Conservation (phyloP, 2,329 filamentous ascomycete species). For the Myrmaecium sp. region DNA sequence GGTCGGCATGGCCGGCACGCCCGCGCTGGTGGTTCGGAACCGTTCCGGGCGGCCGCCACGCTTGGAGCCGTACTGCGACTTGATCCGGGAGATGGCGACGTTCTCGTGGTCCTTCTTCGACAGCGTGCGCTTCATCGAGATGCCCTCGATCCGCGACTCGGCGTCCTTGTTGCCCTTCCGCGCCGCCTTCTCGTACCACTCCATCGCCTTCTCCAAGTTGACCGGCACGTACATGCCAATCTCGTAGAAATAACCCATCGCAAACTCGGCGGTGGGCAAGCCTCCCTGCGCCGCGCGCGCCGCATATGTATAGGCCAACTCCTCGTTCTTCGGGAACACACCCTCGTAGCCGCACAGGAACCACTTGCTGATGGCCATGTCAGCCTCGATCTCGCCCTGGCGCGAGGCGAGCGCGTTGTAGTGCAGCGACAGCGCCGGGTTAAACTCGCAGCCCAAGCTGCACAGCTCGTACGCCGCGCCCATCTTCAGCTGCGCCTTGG, state of each 20-base stretch:
- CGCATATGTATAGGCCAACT: slow-evolving; percentile 80
- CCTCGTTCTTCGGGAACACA: slow-evolving; percentile 88
- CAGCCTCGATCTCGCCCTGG: slow-evolving; percentile 84
- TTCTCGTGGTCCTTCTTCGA: slow-evolving; percentile 88
- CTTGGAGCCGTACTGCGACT: slow-evolving; percentile 35
- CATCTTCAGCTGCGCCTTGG: slow-evolving; percentile 95
- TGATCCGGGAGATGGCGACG: slow-evolving; percentile 76
- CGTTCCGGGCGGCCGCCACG: slow-evolving; percentile 29
- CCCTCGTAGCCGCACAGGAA: slow-evolving; percentile 91
- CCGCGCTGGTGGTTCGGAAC: slow-evolving; percentile 21
- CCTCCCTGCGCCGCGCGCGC: slow-evolving; percentile 68
- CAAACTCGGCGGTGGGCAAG: slow-evolving; percentile 83
- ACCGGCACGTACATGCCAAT: slow-evolving; percentile 86
- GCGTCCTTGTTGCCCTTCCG: slow-evolving; percentile 89
- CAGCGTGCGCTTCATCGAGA: slow-evolving; percentile 66
- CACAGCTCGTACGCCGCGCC: slow-evolving; percentile 89
- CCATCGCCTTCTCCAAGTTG: slow-evolving; percentile 63
- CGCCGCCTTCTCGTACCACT: slow-evolving; percentile 82
- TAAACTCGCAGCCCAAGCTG: slow-evolving; percentile 85
- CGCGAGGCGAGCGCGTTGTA: slow-evolving; percentile 88
- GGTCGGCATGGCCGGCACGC: slow-evolving; percentile 20
- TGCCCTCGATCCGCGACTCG: slow-evolving; percentile 60
- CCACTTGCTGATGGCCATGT: slow-evolving; percentile 96
- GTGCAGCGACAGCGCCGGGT: slow-evolving; percentile 78
- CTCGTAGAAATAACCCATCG: slow-evolving; percentile 92